phyloP scores from a whole-genome alignment of 108 stramenopile genomes.

The Cyclotella sp. region DNA sequence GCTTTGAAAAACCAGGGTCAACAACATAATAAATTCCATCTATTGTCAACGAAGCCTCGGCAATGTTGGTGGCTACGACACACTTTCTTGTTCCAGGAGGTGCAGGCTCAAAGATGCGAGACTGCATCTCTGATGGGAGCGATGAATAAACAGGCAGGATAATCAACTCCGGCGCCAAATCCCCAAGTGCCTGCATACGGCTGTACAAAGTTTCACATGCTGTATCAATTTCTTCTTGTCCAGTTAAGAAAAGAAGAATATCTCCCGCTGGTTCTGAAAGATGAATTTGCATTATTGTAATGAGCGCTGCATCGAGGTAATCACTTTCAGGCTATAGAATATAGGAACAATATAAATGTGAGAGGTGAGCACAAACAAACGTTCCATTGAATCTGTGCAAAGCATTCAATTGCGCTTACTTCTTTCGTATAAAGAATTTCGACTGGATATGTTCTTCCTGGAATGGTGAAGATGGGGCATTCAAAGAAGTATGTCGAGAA shows the following conservation, averaged over 20 bases:
- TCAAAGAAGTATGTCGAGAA: slow-evolving; percentile 96
- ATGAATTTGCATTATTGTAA: slow-evolving; percentile 99
- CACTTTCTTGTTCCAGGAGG: slow-evolving; percentile 94
- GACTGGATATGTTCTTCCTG: slow-evolving; percentile 96
- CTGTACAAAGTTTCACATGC: slow-evolving; percentile 97
- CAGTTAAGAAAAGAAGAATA: slow-evolving; percentile 95
- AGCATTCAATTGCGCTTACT: too few relatives aligned
- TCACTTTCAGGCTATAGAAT: slow-evolving; percentile 85
- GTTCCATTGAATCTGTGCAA: too few relatives aligned
- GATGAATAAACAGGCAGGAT: slow-evolving; percentile 98
- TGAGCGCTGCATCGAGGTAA: slow-evolving; percentile 96
- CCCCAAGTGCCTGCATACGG: slow-evolving; percentile 96
- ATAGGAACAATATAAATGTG: too few relatives aligned
- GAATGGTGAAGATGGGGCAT: slow-evolving; percentile 97
- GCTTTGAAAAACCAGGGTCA: slow-evolving; percentile 98
- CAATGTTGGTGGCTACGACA: slow-evolving; percentile 99
- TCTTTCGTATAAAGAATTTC: slow-evolving; percentile 98
- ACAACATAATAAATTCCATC: slow-evolving; percentile 99
- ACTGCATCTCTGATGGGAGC: slow-evolving; percentile 98
- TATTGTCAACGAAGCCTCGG: slow-evolving; percentile 98
- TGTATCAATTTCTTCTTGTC: slow-evolving; percentile 99
- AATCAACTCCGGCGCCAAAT: slow-evolving; percentile 96
- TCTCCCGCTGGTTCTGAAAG: slow-evolving; percentile 97
- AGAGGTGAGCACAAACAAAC: too few relatives aligned
- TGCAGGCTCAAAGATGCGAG: slow-evolving; percentile 98